Percentiles rank a stretch among this genome's conserved stretches.
Conservation (phyloP, 495 filamentous ascomycete species). For the Tetracladium marchalianum region DNA sequence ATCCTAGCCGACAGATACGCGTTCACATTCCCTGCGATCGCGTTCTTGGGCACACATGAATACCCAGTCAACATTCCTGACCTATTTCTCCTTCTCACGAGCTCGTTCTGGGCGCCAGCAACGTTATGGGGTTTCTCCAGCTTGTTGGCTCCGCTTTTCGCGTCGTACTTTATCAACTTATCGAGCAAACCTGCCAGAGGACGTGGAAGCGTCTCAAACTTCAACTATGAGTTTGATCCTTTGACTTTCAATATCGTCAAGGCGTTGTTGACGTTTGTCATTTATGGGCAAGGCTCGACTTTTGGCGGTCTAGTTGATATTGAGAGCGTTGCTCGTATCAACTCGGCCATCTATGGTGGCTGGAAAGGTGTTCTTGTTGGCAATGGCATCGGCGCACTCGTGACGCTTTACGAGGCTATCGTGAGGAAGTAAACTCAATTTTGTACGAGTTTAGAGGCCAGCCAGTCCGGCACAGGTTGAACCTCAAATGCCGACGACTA, state of each 20-base stretch:
- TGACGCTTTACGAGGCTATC: conserved; percentile 75
- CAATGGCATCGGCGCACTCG: conserved; percentile 55
- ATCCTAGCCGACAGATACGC: conserved; percentile 60
- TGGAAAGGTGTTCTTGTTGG: conserved; percentile 63
- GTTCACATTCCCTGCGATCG: conserved; percentile 55
- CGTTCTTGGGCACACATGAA: conserved; percentile 36
- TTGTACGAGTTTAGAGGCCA: background rate
- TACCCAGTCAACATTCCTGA: conserved; percentile 62
- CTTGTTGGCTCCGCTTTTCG: conserved; percentile 54
- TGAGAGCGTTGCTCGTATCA: conserved; percentile 49
- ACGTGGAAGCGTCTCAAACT: conserved; percentile 18
- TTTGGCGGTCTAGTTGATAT: conserved; percentile 53
- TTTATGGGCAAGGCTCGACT: conserved; percentile 61
- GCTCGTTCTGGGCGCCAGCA: conserved; percentile 73
- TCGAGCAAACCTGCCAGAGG: conserved; percentile 28
- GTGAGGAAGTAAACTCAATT: conserved; percentile 49
- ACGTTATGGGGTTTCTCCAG: conserved; percentile 68
- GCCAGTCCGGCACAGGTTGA: too few relatives aligned
- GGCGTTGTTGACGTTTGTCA: conserved; percentile 65
- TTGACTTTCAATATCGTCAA: conserved; percentile 83
- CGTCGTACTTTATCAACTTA: conserved; percentile 84
- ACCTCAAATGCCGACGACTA: too few relatives aligned
- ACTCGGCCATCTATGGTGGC: conserved; percentile 58
- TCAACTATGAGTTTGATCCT: conserved; percentile 61
- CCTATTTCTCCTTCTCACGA: conserved; percentile 67